Conservation (phyloP, 306 rosid genomes). For the Bauhinia variegata region DNA sequence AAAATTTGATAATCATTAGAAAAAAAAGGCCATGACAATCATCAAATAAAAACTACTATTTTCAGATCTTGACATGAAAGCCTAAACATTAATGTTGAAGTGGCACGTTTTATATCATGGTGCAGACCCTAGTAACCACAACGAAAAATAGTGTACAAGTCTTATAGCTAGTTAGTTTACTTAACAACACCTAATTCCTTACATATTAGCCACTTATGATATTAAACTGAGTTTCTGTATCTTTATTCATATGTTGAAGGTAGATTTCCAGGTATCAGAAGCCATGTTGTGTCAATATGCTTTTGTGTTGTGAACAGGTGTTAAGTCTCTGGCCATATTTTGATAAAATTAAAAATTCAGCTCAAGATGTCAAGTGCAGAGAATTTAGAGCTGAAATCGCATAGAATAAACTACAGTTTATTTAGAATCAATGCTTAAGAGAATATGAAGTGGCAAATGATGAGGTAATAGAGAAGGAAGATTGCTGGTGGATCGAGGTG, state of each 20-base stretch:
- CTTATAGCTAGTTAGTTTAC: neutral
- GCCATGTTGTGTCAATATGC: neutral
- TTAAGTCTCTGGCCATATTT: conserved; percentile 3
- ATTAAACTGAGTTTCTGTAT: neutral
- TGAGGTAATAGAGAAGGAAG: neutral
- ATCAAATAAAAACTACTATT: too few relatives aligned
- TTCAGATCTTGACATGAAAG: too few relatives aligned
- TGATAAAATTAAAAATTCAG: conserved; percentile 18
- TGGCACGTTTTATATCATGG: too few relatives aligned
- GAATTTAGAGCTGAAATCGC: conserved; percentile 9
- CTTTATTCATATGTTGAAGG: neutral
- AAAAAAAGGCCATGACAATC: too few relatives aligned
- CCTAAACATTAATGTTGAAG: too few relatives aligned
- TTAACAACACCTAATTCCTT: conserved; percentile 15
- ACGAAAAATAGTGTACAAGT: conserved; percentile 22
- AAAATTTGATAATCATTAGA: conserved; percentile 28
- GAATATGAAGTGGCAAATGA: neutral
- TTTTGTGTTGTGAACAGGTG: too few relatives aligned
- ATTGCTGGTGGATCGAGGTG: conserved; percentile 13
- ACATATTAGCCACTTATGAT: conserved; percentile 10
- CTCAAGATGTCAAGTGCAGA: neutral
- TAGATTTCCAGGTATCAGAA: conserved; percentile 15
- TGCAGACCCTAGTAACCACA: conserved; percentile 11
- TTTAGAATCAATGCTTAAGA: neutral
- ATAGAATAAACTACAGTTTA: neutral